phyloP scores from a whole-genome alignment of 2,329 filamentous ascomycete genomes.

The Nigrograna mackinnonii region DNA sequence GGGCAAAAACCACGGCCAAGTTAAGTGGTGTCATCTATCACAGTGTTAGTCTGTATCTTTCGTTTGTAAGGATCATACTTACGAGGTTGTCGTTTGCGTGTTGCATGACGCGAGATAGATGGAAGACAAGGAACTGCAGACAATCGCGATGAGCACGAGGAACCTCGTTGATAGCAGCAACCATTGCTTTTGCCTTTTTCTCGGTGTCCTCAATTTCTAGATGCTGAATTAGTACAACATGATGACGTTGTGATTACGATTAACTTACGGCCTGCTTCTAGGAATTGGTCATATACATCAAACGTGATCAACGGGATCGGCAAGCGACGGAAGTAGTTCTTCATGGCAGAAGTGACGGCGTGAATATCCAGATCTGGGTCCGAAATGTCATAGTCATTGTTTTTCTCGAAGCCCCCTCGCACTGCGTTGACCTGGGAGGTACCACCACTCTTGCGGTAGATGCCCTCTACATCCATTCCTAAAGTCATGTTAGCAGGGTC shows the following conservation, averaged over 20 bases:
- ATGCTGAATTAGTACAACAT: slow-evolving; percentile 8
- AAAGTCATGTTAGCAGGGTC: slow-evolving; percentile 8
- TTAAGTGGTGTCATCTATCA: slow-evolving; percentile 91
- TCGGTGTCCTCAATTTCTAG: slow-evolving; percentile 65
- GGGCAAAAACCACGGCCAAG: slow-evolving; percentile 93
- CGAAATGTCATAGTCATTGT: slow-evolving; percentile 86
- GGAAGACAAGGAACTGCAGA: slow-evolving; percentile 91
- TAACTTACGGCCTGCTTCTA: slow-evolving; percentile 75
- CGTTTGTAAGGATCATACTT: no score
- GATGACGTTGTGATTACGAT: background rate
- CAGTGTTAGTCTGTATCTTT: no score
- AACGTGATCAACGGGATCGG: slow-evolving; percentile 89
- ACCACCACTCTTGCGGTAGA: slow-evolving; percentile 96
- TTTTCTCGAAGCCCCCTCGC: slow-evolving; percentile 88
- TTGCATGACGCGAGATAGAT: slow-evolving; percentile 83
- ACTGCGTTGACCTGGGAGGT: slow-evolving; percentile 88
- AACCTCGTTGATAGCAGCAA: slow-evolving; percentile 74
- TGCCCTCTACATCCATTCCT: slow-evolving; percentile 93
- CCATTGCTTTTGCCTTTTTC: slow-evolving; percentile 60
- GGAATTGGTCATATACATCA: slow-evolving; percentile 85
- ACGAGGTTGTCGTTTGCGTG: slow-evolving; percentile 84
- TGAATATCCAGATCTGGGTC: slow-evolving; percentile 95
- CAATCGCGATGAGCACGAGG: slow-evolving; percentile 85
- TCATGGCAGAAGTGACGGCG: slow-evolving; percentile 90
- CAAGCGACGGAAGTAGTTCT: slow-evolving; percentile 96